Percentiles rank a stretch among this genome's conserved stretches.
Evolutionary conservation across 2,329 filamentous ascomycete genomes (phyloP).

Genomic region (Dissoconium aciculare): DNA sequence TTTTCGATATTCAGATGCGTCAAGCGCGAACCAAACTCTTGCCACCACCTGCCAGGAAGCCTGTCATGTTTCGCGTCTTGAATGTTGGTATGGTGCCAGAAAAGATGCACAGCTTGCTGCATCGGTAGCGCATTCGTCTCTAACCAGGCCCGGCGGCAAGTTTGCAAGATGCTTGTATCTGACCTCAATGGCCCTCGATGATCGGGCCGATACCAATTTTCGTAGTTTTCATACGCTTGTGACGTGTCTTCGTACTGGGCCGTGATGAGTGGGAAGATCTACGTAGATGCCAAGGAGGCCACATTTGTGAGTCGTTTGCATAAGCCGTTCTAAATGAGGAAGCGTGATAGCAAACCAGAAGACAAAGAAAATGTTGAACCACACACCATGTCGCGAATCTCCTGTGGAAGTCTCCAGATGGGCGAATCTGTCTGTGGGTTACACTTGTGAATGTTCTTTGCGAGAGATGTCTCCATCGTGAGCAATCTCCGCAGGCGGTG

Average conservation of each 20-base stretch:
- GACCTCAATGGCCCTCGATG: slow-evolving; percentile 15
- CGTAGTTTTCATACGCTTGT: slow-evolving; percentile 14
- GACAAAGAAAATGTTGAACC: too few relatives aligned
- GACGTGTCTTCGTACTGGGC: slow-evolving; percentile 18
- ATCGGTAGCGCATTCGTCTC: slow-evolving; percentile 22
- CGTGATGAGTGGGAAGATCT: slow-evolving; percentile 24
- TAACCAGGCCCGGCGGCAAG: slow-evolving; percentile 25
- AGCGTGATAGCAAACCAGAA: too few relatives aligned
- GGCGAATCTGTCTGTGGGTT: slow-evolving; percentile 7
- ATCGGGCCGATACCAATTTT: slow-evolving; percentile 23
- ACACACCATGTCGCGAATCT: too few relatives aligned
- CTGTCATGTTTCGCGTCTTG: too few relatives aligned
- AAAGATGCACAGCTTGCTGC: slow-evolving; percentile 18
- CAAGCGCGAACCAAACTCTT: too few relatives aligned
- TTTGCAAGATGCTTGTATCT: slow-evolving; percentile 19
- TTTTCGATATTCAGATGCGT: too few relatives aligned
- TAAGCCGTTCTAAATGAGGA: too few relatives aligned
- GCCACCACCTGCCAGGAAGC: too few relatives aligned
- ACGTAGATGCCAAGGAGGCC: too few relatives aligned
- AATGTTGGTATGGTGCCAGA: too few relatives aligned
- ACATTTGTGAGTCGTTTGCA: too few relatives aligned
- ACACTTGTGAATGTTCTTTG: slow-evolving; percentile 6
- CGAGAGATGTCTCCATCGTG: slow-evolving; percentile 6
- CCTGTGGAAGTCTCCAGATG: slow-evolving; percentile 9
- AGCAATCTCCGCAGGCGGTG: too few relatives aligned